Conservation (phyloP, 306 rosid genomes). For the Prunus fruticosa region DNA sequence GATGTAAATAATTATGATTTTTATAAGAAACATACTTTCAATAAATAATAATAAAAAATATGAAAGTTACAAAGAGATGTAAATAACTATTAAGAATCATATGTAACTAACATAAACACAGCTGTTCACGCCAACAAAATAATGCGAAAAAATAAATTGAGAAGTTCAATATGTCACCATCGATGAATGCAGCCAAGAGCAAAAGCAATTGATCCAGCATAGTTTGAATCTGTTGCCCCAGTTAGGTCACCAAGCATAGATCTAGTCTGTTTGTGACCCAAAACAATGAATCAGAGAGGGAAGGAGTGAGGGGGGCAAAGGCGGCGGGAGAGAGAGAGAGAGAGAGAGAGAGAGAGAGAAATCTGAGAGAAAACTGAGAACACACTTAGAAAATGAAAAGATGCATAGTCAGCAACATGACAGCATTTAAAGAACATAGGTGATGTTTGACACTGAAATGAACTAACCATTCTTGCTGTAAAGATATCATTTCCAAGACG, state of each 20-base stretch:
- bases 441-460: constrained; percentile 16
- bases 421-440: background rate
- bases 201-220: constrained; percentile 85
- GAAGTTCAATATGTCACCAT: constrained; percentile 51
- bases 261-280: constrained; percentile 62
- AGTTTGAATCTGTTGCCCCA: constrained; percentile 65
- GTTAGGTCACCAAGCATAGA: constrained; percentile 78
- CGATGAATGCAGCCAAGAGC: constrained; percentile 97
- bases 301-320: background rate
- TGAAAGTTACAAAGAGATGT: background rate
- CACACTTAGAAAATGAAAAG: background rate
- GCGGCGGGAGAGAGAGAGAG: background rate
- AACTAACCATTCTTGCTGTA: constrained; percentile 89
- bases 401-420: background rate
- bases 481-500: constrained; percentile 92
- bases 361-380: background rate
- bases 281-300: constrained; percentile 22
- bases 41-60: too few relatives aligned
- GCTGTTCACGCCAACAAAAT: background rate
- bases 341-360: background rate
- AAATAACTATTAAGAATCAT: background rate
- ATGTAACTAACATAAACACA: background rate
- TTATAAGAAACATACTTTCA: too few relatives aligned
- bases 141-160: background rate
- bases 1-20: background rate